Evolutionary conservation across 2,329 filamentous ascomycete genomes (phyloP).

Genomic region (Xylariaceae sp.): DNA sequence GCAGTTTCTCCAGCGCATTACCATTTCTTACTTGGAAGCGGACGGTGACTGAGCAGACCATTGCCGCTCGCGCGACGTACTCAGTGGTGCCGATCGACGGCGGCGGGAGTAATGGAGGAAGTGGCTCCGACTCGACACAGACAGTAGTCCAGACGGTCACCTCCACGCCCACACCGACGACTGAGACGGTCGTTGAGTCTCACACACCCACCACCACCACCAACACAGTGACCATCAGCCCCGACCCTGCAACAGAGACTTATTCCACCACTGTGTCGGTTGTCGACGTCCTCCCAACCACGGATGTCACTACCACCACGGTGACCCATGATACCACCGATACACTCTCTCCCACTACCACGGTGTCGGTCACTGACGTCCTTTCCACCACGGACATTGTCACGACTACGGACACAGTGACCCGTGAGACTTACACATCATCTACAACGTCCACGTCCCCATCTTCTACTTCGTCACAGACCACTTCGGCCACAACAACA

Average conservation of each 20-base stretch:
- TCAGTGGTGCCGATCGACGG: slow-evolving; percentile 32
- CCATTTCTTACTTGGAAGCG: slow-evolving; percentile 20
- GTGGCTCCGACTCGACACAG: slow-evolving; percentile 7
- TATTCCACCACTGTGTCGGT: slow-evolving; percentile 23
- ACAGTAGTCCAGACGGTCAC: slow-evolving; percentile 27
- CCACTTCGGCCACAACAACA: slow-evolving; percentile 3
- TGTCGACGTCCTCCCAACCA: slow-evolving; percentile 21
- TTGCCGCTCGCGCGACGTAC: slow-evolving; percentile 26
- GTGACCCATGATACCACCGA: slow-evolving; percentile 12
- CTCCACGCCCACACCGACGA: slow-evolving; percentile 19
- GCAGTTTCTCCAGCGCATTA: slow-evolving; percentile 14
- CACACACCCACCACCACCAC: slow-evolving; percentile 23
- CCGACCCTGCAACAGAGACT: slow-evolving; percentile 8
- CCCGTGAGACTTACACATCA: neutral
- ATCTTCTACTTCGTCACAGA: slow-evolving; percentile 1
- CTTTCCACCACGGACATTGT: neutral
- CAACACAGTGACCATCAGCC: slow-evolving; percentile 12
- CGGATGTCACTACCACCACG: slow-evolving; percentile 12
- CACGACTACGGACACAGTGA: neutral
- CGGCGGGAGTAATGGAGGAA: slow-evolving; percentile 13
- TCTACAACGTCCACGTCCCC: neutral
- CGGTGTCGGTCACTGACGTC: slow-evolving; percentile 3
- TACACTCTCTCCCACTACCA: slow-evolving; percentile 2
- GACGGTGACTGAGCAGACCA: slow-evolving; percentile 9
- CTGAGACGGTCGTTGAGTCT: slow-evolving; percentile 25